Evolutionary conservation across 441 rosid species (phyloP).

Genomic region (Corymbia citriodora): DNA sequence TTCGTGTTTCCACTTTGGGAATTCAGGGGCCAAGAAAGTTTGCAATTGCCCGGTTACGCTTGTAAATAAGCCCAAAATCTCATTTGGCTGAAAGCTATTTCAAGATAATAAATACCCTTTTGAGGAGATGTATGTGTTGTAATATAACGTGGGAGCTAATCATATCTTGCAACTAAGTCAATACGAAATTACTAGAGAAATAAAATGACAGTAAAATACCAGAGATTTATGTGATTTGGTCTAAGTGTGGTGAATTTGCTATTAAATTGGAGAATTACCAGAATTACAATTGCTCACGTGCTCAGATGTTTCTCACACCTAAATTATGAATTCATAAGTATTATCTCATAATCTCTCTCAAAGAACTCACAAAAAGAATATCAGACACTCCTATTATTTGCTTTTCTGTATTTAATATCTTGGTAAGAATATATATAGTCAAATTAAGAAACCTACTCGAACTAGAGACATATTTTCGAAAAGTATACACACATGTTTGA

Average conservation of each 20-base stretch:
- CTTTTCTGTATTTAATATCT: neutral
- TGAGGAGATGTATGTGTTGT: neutral
- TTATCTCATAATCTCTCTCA: neutral
- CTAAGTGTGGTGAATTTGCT: neutral
- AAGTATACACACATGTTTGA: neutral
- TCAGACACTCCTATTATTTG: too few relatives aligned
- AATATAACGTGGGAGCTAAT: neutral
- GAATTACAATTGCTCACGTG: accelerated
- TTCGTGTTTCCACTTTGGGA: neutral
- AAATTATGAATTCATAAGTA: neutral
- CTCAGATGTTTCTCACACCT: neutral
- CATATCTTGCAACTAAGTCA: neutral
- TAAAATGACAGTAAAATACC: neutral
- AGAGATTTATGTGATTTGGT: neutral
- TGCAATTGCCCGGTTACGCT: neutral
- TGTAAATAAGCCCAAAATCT: neutral
- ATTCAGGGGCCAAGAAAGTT: neutral
- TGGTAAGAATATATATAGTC: neutral
- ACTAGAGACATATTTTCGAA: neutral
- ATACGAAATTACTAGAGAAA: neutral
- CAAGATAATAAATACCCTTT: neutral
- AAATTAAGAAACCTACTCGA: neutral
- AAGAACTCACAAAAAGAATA: neutral
- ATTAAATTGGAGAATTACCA: too few relatives aligned
- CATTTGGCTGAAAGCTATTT: neutral